Evolutionary conservation across 2,329 filamentous ascomycete species (phyloP), one percentile per base, ranked within the genome.

Genomic region (Paecilomyces niveus): DNA sequence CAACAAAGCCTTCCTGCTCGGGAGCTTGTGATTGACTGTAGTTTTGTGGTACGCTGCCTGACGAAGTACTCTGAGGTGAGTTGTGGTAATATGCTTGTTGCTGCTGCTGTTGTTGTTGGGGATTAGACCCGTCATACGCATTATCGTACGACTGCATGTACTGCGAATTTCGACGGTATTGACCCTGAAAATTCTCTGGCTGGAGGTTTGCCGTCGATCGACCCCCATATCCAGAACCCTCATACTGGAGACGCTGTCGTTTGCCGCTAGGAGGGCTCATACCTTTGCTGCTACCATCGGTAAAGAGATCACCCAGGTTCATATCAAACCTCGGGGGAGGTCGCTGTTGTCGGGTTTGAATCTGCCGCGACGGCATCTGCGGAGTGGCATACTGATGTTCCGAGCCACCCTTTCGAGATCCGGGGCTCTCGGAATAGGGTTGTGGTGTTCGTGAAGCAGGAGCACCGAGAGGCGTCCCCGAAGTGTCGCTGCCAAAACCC

Each of bases 401-500:
- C 50, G 63, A 59, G 5, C 58, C 52, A 54, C 54, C 53, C 59
- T 61, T 57, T 57, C 60, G 45, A 21, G 68, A 66, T 54, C 66
- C 63, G 8, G 33, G 32, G 7, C 62, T 60, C 13, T 62, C 62
- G 3, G 58, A 15, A 31, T 67, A 56, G 39, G 57, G 54, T 45
- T 57, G 58, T 49, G 55, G 18, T 54, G 54, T 52, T 29, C 64
- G 57, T 21, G 65, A 57, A 53, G 63, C 55, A 22, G 54, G 33
- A 35, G 60, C 54, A 49, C 57, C 35, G 29, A 65, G 29, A 61
- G 64, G 53, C 71, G 62, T 31, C 72, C 70, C 22, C 72, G 68
- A 56, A 74, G 74, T 4, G 72, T 73, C 32, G n/a, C 39, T 45
- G 39, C 89, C 90, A 63, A 95, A 95, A 0, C 90, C 90, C 18